A percentile compares a stretch with the other conserved stretches of the same genome.
These are phyloP conservation scores for Serpula lacrymans DNA, from an alignment of 768 basidiomycete species.

Conservation along the genomic window DNA sequence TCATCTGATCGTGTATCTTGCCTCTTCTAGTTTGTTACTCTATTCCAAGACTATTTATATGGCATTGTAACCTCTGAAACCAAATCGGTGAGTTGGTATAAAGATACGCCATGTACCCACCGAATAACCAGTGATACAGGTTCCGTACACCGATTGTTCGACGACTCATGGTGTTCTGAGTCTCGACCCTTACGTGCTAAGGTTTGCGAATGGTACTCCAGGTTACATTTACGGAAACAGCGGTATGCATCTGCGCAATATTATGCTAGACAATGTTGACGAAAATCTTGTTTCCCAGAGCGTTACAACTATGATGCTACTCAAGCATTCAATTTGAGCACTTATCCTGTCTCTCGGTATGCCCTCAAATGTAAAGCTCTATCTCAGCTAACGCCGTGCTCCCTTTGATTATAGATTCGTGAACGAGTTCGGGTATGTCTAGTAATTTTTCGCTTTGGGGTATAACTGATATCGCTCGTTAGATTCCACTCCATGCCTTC, in stretches of 20 bases:
- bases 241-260: constrained; percentile 28
- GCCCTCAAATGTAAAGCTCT: constrained; percentile 2
- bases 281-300: constrained; percentile 27
- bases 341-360: constrained; percentile 47
- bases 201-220: constrained; percentile 47
- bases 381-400: background rate
- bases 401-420: constrained; percentile 41
- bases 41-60: constrained; percentile 53
- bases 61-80: constrained; percentile 47
- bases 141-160: constrained; percentile 58
- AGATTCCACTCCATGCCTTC: constrained; percentile 65
- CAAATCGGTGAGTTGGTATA: constrained; percentile 34
- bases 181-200: constrained; percentile 49
- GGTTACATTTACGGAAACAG: constrained; percentile 56
- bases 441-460: background rate
- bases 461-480: background rate
- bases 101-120: background rate
- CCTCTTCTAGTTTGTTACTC: constrained; percentile 37
- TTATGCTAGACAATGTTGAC: background rate
- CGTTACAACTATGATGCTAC: constrained; percentile 55
- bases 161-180: constrained; percentile 57
- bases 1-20: background rate
- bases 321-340: constrained; percentile 50
- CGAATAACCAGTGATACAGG: constrained; percentile 23
- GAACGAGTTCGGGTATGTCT: constrained; percentile 53